Evolutionary conservation across 1,284 basidiomycete species (phyloP), one percentile per base, ranked within the genome.

Genomic region (Austroboletus novae-zelandiae): DNA sequence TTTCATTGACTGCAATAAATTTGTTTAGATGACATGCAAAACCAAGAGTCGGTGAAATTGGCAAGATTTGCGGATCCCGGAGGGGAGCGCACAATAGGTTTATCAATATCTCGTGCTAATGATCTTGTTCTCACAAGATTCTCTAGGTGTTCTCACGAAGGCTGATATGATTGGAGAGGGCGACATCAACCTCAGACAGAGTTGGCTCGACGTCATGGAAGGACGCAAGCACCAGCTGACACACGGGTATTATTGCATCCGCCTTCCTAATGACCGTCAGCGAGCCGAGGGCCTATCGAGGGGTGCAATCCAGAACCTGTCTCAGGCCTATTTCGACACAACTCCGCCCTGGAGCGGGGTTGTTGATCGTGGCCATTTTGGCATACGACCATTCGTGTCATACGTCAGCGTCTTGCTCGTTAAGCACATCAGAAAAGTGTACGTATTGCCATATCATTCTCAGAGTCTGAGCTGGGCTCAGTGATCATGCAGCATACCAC

Each of bases 191-290:
- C 47, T 70, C 3, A 76, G 66, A 11, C 52, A 68, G 18, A 53
- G 59, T 35, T 86, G 84, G 82, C 65, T 72, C 15, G 72, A 75
- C 2, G 70, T 83, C 1, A 66, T 86, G n/a, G 74, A 80, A 54
- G 79, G 79, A 20, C 66, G 63, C n/a, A n/a, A n/a, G n/a, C 48
- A 81, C 52, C 51, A 30, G 2, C 70, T 84, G 10, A 73, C 59
- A 13, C 81, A 81, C 45, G 85, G 85, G 0, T 87, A 86, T 57
- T 85, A 79, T 53, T 85, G 82, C 42, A 81, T 84, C 34, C 80
- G 80, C 35, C 78, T 85, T n/a, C 80, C 82, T 0, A 76, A 84
- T 48, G 83, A 86, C 54, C 71, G 65, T 3, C 78, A 84, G 52
- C 75, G 84, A 0, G 57, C 60, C 10, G 57, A 61, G 9, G 64